phyloP scores from a whole-genome alignment of 106 monocot genomes.

The Agapanthus africanus region DNA sequence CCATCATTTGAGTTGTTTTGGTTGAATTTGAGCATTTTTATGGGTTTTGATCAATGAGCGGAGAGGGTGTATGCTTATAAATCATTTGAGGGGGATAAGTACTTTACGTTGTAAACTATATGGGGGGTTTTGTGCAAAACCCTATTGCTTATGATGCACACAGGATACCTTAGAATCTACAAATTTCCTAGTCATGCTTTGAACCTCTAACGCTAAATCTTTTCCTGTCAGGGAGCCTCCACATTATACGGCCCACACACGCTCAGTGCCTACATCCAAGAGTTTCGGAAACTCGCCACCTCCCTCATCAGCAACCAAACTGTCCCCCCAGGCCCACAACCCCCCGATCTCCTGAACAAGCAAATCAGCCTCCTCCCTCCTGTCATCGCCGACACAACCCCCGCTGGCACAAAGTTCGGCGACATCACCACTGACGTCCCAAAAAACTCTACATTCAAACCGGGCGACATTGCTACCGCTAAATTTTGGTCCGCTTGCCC shows the following conservation, averaged over 20 bases:
- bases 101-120: no score
- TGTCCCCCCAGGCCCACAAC: constrained; percentile 32
- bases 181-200: not conserved
- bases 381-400: constrained; percentile 56
- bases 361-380: constrained; percentile 66
- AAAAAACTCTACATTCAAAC: constrained; percentile 46
- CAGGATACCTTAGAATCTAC: not conserved
- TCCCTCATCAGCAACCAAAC: constrained; percentile 31
- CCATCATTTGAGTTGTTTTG: no score
- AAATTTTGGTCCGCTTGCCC: constrained; percentile 88
- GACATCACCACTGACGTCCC: constrained; percentile 65
- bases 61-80: no score
- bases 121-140: no score
- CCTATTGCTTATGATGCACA: no score
- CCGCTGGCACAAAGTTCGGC: constrained; percentile 50
- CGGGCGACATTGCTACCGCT: constrained; percentile 49
- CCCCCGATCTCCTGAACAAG: constrained; percentile 64
- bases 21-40: no score
- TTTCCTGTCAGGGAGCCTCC: constrained; percentile 64
- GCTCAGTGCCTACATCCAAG: constrained; percentile 80
- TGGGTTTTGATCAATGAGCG: no score
- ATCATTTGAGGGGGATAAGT: no score
- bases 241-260: constrained; percentile 87
- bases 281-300: constrained; percentile 64
- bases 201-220: not conserved